Base-by-base conservation (phyloP, 108 stramenopile species). In the Schizochytrium sp. region DNA sequence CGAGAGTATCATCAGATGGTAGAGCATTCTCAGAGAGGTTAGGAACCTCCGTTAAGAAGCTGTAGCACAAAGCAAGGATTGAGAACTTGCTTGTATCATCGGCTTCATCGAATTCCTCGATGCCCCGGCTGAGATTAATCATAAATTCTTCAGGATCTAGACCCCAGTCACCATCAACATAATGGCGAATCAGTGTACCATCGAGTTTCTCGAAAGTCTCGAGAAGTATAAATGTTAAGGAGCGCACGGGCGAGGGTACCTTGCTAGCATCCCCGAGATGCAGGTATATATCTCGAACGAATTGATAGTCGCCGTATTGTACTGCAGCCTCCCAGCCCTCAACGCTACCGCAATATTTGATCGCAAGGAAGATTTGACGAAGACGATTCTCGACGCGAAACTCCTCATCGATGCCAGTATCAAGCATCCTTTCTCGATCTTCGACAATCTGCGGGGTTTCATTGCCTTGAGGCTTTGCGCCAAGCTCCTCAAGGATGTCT, bases 11-110 rank as follows among this genome's bases (percentile, higher is more conserved):
- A 10, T 83, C 76, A 53, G 50, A 49, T 5, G 76, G 76, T n/a
- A 83, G 47, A n/a, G 76, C 45, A 40, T 55, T 53, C 10, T n/a
- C 28, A 10, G 45, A 17, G 50, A 83, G 53, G 47, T 55, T 83
- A 1, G 76, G 76, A 8, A 83, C 76, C 28, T 83, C 76, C 50
- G 76, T 83, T 53, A 83, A 83, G 47, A 83, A 83, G 3, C 53
- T 83, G 28, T 83, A 83, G 10, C 47, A 55, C 12, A 83, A 50
- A 42, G 76, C 47, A 2, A 83, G 76, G 2, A 49, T 55, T 5
- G 76, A 49, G 47, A 83, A 83, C 3, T 69, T 69, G 64, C 42
- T 69, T 2, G 40, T 44, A 8, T 2, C 47, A 28, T 55, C 47
- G 53, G 13, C 15, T 5, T 83, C 76, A 50, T 53, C 76, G 55